Evolutionary conservation across 768 basidiomycete genomes (phyloP).

Genomic region (Suillus fuscotomentosus): DNA sequence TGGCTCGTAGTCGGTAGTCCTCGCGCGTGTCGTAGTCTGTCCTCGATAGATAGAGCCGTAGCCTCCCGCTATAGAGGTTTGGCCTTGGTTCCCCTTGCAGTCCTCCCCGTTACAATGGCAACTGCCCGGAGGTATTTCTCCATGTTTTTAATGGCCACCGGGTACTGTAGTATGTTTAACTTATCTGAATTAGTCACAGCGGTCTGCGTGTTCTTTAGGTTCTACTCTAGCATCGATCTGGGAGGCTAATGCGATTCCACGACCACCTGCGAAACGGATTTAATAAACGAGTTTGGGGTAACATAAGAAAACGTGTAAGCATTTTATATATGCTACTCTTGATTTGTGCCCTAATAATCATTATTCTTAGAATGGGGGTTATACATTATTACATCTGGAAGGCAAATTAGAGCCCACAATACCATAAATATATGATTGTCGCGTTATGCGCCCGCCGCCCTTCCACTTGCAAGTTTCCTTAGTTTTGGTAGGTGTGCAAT

Average conservation of each 20-base stretch:
- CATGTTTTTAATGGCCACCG: slow-evolving; percentile 55
- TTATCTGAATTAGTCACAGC: not conserved
- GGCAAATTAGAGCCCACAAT: slow-evolving; percentile 55
- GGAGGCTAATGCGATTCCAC: slow-evolving; percentile 59
- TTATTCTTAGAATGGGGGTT: slow-evolving; percentile 48
- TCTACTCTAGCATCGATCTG: slow-evolving; percentile 52
- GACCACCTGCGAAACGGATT: slow-evolving; percentile 57
- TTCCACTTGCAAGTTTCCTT: slow-evolving; percentile 33
- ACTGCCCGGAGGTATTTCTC: slow-evolving; percentile 53
- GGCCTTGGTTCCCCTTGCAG: too few relatives aligned
- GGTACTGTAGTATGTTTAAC: slow-evolving; percentile 16
- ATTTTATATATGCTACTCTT: not conserved
- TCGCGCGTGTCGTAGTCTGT: too few relatives aligned
- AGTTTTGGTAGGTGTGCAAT: slow-evolving; percentile 28
- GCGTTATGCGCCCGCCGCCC: slow-evolving; percentile 27
- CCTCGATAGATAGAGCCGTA: too few relatives aligned
- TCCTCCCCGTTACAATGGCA: too few relatives aligned
- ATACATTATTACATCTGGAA: slow-evolving; percentile 49
- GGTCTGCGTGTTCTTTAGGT: slow-evolving; percentile 19
- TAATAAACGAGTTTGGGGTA: slow-evolving; percentile 58
- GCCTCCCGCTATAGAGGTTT: too few relatives aligned
- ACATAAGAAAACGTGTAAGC: slow-evolving; percentile 56
- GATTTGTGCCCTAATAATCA: not conserved
- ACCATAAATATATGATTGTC: slow-evolving; percentile 63
- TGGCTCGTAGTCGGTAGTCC: too few relatives aligned